Conservation (phyloP, 768 basidiomycete species). For the Brasilioporus rufonigricans region DNA sequence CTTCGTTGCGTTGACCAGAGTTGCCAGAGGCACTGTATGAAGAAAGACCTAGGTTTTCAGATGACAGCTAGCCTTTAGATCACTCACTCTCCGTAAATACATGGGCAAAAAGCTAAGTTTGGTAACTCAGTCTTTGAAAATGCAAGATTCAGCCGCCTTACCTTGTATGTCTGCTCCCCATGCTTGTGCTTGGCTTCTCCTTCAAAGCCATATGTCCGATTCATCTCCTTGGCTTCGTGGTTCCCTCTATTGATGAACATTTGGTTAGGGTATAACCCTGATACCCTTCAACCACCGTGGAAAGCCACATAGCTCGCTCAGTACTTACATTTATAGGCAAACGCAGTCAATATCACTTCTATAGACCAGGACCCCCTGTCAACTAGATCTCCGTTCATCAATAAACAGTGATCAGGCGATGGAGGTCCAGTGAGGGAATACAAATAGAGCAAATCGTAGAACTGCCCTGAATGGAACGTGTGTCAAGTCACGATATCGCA, state of each 20-base stretch:
- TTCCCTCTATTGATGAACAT: conserved; percentile 97
- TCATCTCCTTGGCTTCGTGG: conserved; percentile 98
- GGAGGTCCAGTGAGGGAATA: conserved; percentile 85
- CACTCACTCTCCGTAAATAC: conserved; percentile 83
- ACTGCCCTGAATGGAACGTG: conserved; percentile 64
- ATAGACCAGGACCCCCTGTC: conserved; percentile 96
- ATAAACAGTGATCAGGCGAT: conserved; percentile 74
- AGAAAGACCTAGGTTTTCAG: conserved; percentile 5
- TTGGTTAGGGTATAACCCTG: conserved; percentile 86
- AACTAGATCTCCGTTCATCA: conserved; percentile 96
- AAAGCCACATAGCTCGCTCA: neutral
- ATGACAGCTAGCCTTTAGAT: neutral
- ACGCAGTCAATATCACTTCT: conserved; percentile 88
- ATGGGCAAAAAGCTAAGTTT: conserved; percentile 78
- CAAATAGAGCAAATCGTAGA: conserved; percentile 89
- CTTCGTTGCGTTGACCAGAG: conserved; percentile 74
- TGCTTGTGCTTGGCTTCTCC: conserved; percentile 97
- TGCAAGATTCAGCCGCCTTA: conserved; percentile 20
- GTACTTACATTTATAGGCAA: conserved; percentile 88
- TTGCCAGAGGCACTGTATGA: conserved; percentile 81
- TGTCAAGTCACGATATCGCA: neutral
- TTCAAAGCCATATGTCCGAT: conserved; percentile 89
- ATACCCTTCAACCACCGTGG: conserved; percentile 11
- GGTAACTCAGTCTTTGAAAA: conserved; percentile 4
- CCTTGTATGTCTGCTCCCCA: conserved; percentile 93